A percentile compares a stretch with the other conserved stretches of the same genome.
Evolutionary conservation across 768 basidiomycete species (phyloP).

Genomic region (Asterophora lycoperdoides): DNA sequence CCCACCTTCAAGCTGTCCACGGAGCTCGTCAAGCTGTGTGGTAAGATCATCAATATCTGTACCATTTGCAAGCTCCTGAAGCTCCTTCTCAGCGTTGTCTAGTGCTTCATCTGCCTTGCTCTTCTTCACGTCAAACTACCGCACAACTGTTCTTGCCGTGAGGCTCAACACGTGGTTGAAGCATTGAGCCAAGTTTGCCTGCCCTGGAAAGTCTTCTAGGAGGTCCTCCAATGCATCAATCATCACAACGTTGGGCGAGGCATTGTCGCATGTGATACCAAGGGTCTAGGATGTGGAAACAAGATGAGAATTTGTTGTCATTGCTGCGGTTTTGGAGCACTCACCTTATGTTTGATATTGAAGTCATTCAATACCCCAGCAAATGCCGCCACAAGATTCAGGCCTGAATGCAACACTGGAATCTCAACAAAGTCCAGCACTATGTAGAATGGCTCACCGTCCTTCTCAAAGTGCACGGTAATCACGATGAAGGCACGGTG

Average conservation of each 20-base stretch:
- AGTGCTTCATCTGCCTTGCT: slow-evolving; percentile 6
- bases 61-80: slow-evolving; percentile 13
- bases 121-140: slow-evolving; percentile 29
- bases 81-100: slow-evolving; percentile 2
- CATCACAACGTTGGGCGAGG: slow-evolving; percentile 39
- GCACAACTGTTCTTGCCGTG: slow-evolving; percentile 27
- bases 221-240: slow-evolving; percentile 20
- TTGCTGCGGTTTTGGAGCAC: no score
- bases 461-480: slow-evolving; percentile 19
- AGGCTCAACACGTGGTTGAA: slow-evolving; percentile 38
- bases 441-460: slow-evolving; percentile 13
- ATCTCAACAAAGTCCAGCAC: slow-evolving; percentile 32
- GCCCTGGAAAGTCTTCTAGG: slow-evolving; percentile 21
- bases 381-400: no score
- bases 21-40: slow-evolving; percentile 9
- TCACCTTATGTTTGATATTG: no score
- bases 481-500: no score
- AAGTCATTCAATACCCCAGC: no score
- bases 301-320: slow-evolving; percentile 28
- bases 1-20: slow-evolving; percentile 8
- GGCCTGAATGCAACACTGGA: no score
- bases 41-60: slow-evolving; percentile 11
- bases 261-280: no score
- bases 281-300: no score
- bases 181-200: slow-evolving; percentile 25